These are phyloP conservation scores for Ambrosiella xylebori DNA, from an alignment of 2,329 filamentous ascomycete genomes.

Conservation along the genomic window DNA sequence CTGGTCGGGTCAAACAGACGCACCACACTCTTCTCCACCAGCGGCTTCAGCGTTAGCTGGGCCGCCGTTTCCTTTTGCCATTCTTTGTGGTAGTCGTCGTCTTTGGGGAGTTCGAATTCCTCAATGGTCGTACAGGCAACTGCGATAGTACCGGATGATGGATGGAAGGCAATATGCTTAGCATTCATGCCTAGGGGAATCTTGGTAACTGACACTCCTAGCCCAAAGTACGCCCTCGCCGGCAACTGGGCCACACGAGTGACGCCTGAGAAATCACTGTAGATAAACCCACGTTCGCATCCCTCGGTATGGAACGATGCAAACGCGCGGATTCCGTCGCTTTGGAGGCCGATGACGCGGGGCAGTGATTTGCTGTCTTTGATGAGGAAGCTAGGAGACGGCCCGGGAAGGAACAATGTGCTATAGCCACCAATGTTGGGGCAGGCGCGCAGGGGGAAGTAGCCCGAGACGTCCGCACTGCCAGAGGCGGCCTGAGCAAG, in stretches of 20 bases:
- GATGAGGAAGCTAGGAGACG: slow-evolving; percentile 64
- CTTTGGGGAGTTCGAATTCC: slow-evolving; percentile 68
- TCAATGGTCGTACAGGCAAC: slow-evolving; percentile 50
- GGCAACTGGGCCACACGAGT: slow-evolving; percentile 54
- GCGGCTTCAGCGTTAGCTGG: slow-evolving; percentile 37
- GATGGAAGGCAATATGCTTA: slow-evolving; percentile 58
- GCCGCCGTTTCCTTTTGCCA: slow-evolving; percentile 60
- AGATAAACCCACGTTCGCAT: slow-evolving; percentile 70
- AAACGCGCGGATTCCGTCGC: slow-evolving; percentile 50
- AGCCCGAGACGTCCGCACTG: not conserved
- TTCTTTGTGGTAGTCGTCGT: slow-evolving; percentile 68
- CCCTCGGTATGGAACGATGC: slow-evolving; percentile 60
- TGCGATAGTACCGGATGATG: slow-evolving; percentile 56
- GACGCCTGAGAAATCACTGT: slow-evolving; percentile 54
- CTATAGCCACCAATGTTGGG: slow-evolving; percentile 59
- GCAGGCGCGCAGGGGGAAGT: slow-evolving; percentile 35
- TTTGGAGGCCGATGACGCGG: slow-evolving; percentile 55
- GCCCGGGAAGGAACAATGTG: slow-evolving; percentile 66
- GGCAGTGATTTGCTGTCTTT: slow-evolving; percentile 66
- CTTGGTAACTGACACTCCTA: slow-evolving; percentile 60
- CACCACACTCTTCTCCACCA: slow-evolving; percentile 52
- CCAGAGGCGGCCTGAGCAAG: not conserved
- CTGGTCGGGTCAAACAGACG: slow-evolving; percentile 64
- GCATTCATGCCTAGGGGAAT: slow-evolving; percentile 54
- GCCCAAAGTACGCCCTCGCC: slow-evolving; percentile 51